A percentile compares a stretch with the other conserved stretches of the same genome.
Conservation (phyloP, 208 protist species). For the Leishmania tarentolae region DNA sequence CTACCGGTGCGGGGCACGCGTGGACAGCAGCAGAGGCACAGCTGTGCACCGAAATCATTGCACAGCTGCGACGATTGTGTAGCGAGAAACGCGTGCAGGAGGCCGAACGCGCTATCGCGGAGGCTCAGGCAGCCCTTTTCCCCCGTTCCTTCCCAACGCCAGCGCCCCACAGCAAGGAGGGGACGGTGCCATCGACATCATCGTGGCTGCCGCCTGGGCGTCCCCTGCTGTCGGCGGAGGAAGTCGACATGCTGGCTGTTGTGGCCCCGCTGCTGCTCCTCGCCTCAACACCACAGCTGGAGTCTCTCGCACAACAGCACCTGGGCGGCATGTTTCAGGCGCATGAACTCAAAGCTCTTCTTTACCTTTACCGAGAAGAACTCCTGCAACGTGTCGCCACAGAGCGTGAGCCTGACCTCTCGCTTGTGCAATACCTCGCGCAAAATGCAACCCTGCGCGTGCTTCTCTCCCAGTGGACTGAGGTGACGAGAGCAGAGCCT, state of each 20-base stretch:
- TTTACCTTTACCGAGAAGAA: slow-evolving; percentile 40
- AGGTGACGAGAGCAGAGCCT: not conserved
- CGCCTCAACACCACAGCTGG: slow-evolving; percentile 46
- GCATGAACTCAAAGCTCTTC: slow-evolving; percentile 56
- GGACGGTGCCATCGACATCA: not conserved
- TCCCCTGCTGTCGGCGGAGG: slow-evolving; percentile 7
- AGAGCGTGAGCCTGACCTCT: slow-evolving; percentile 15
- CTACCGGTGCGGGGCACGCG: not conserved
- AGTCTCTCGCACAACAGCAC: slow-evolving; percentile 37
- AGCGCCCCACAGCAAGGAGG: not conserved
- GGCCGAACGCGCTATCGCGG: slow-evolving; percentile 17
- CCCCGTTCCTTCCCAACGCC: not conserved
- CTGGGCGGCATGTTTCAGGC: slow-evolving; percentile 43
- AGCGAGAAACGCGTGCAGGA: slow-evolving; percentile 38
- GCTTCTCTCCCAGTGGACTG: slow-evolving; percentile 19
- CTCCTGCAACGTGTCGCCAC: slow-evolving; percentile 27
- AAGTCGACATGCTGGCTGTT: slow-evolving; percentile 43
- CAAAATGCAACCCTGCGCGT: slow-evolving; percentile 39
- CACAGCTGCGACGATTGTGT: slow-evolving; percentile 15
- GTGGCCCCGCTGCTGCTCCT: slow-evolving; percentile 55
- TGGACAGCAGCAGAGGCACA: slow-evolving; percentile 29
- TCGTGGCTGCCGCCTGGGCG: slow-evolving; percentile 25
- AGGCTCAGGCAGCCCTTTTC: slow-evolving; percentile 6
- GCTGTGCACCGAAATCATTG: slow-evolving; percentile 19
- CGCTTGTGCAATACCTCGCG: slow-evolving; percentile 41